phyloP scores from a whole-genome alignment of 495 filamentous ascomycete species.

The Astrocystis sublimbata region DNA sequence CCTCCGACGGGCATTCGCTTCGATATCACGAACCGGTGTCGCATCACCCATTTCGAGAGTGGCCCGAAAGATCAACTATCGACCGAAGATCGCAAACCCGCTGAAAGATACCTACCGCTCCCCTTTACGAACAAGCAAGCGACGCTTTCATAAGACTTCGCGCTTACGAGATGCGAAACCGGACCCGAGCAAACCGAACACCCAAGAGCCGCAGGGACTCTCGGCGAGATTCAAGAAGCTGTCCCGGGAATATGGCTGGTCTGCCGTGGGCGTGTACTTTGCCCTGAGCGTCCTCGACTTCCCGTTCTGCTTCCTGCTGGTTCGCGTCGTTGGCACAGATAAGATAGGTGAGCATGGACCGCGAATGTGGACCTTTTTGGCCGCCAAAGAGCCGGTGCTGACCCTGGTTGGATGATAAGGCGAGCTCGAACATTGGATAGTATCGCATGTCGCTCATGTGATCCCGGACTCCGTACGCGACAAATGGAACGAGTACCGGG shows the following conservation, averaged over 20 bases:
- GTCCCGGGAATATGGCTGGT: constrained; percentile 93
- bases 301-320: constrained; percentile 89
- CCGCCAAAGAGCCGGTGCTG: constrained; percentile 42
- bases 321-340: constrained; percentile 80
- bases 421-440: constrained; percentile 51
- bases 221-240: constrained; percentile 74
- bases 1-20: constrained; percentile 25
- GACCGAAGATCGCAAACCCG: neutral
- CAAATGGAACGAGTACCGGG: constrained; percentile 44
- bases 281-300: constrained; percentile 83
- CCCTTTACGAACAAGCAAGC: constrained; percentile 25
- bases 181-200: constrained; percentile 19
- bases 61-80: constrained; percentile 1
- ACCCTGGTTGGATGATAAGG: constrained; percentile 33
- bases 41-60: neutral
- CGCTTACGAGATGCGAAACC: constrained; percentile 30
- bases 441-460: constrained; percentile 47
- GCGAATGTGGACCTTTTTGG: too few species aligned
- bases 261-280: constrained; percentile 88
- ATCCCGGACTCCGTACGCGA: constrained; percentile 53
- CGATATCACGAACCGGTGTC: constrained; percentile 15
- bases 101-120: neutral
- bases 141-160: constrained; percentile 32
- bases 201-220: constrained; percentile 53
- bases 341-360: constrained; percentile 66